Evolutionary conservation across 1,284 basidiomycete genomes (phyloP).

Genomic region (Erythrobasidium hasegawianum): DNA sequence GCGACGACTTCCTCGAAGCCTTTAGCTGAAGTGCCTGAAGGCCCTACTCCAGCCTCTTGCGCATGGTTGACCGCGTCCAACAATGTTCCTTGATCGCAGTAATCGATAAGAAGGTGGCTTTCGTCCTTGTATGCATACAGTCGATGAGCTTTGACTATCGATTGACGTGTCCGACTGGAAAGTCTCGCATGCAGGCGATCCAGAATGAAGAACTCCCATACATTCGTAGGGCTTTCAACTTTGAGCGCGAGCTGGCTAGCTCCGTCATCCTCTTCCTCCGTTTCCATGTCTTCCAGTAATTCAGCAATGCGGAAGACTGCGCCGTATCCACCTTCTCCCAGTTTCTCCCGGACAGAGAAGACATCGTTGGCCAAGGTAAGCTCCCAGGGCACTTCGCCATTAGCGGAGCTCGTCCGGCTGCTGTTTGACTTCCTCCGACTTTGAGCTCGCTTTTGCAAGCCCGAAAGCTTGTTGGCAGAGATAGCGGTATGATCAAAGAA

Average conservation of each 20-base stretch:
- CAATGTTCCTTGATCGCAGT: conserved; percentile 85
- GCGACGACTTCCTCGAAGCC: conserved; percentile 86
- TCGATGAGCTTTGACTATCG: conserved; percentile 61
- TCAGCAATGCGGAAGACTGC: conserved; percentile 67
- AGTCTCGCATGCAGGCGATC: conserved; percentile 69
- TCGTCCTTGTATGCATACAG: conserved; percentile 83
- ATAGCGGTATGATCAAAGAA: conserved; percentile 61
- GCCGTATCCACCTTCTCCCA: conserved; percentile 96
- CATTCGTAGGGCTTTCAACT: conserved; percentile 78
- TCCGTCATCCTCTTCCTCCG: conserved; percentile 61
- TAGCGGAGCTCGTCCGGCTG: conserved; percentile 17
- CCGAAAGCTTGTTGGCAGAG: conserved; percentile 61
- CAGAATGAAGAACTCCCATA: conserved; percentile 92
- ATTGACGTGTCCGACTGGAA: conserved; percentile 57
- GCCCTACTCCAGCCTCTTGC: conserved; percentile 59
- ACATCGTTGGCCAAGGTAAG: conserved; percentile 58
- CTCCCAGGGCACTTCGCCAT: conserved; percentile 49
- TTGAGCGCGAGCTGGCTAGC: conserved; percentile 78
- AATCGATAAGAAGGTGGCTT: conserved; percentile 82
- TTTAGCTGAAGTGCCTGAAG: conserved; percentile 46
- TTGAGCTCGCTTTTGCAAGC: conserved; percentile 56
- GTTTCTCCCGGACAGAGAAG: conserved; percentile 73
- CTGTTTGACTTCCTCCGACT: conserved; percentile 46
- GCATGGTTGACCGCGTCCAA: conserved; percentile 90
- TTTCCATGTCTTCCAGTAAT: conserved; percentile 55